phyloP scores from a whole-genome alignment of 2,329 filamentous ascomycete species.

The Phaeomoniella chlamydospora region DNA sequence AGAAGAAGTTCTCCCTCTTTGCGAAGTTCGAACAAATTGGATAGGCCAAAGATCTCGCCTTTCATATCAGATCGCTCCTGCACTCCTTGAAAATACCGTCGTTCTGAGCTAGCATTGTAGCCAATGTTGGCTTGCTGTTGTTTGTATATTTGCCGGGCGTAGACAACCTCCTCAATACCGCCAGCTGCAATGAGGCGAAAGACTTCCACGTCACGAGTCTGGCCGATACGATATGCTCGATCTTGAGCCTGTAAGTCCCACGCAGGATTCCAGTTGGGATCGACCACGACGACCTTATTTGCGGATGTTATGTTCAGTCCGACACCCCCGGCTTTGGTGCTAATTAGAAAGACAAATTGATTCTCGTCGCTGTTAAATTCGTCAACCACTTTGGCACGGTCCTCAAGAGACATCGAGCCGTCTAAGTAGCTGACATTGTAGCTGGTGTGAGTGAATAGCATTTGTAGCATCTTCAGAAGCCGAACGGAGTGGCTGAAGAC shows the following conservation, averaged over 20 bases:
- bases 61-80: slow-evolving; percentile 71
- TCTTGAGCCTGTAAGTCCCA: slow-evolving; percentile 95
- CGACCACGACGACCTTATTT: slow-evolving; percentile 94
- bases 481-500: slow-evolving; percentile 90
- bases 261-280: slow-evolving; percentile 94
- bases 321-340: slow-evolving; percentile 81
- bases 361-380: slow-evolving; percentile 78
- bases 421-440: slow-evolving; percentile 90
- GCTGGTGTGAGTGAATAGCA: slow-evolving; percentile 72
- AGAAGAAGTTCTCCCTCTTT: slow-evolving; percentile 60
- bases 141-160: slow-evolving; percentile 95
- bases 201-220: slow-evolving; percentile 84
- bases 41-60: slow-evolving; percentile 84
- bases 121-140: slow-evolving; percentile 97
- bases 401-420: slow-evolving; percentile 68
- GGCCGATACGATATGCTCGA: slow-evolving; percentile 87
- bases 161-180: slow-evolving; percentile 94
- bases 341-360: slow-evolving; percentile 93
- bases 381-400: slow-evolving; percentile 68
- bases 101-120: slow-evolving; percentile 81
- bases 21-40: slow-evolving; percentile 75
- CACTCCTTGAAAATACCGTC: slow-evolving; percentile 89
- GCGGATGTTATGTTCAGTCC: slow-evolving; percentile 94
- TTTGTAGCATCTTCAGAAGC: slow-evolving; percentile 67
- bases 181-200: slow-evolving; percentile 82